These are phyloP conservation scores for Trichothecium roseum DNA, from an alignment of 2,329 filamentous ascomycete genomes.

Conservation along the genomic window DNA sequence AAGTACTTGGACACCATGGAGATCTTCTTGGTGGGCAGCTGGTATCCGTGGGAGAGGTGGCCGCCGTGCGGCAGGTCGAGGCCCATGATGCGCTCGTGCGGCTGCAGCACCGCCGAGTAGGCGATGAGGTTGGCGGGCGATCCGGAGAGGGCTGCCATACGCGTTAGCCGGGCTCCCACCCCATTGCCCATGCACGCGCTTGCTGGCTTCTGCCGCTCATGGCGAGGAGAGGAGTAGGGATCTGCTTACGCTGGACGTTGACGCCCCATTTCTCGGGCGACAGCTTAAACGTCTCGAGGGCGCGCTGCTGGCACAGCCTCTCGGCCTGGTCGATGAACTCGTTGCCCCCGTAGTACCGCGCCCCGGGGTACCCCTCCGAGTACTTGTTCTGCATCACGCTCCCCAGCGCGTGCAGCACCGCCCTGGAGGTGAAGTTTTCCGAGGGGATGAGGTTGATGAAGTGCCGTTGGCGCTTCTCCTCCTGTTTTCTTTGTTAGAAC, in stretches of 20 bases:
- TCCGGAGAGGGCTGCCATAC: slow-evolving; percentile 68
- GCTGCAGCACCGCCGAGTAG: slow-evolving; percentile 82
- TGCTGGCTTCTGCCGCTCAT: no score
- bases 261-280: slow-evolving; percentile 84
- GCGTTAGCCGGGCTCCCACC: not conserved
- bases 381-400: slow-evolving; percentile 98
- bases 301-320: slow-evolving; percentile 74
- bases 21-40: slow-evolving; percentile 84
- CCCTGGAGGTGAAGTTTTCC: slow-evolving; percentile 86
- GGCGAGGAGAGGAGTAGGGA: not conserved
- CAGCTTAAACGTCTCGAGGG: slow-evolving; percentile 73
- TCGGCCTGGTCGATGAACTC: slow-evolving; percentile 88
- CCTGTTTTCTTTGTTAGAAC: slow-evolving; percentile 38
- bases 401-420: slow-evolving; percentile 76
- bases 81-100: slow-evolving; percentile 90
- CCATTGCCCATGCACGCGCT: no score
- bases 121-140: slow-evolving; percentile 70
- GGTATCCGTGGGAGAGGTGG: slow-evolving; percentile 90
- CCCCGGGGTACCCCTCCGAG: slow-evolving; percentile 91
- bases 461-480: slow-evolving; percentile 89
- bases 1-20: slow-evolving; percentile 96
- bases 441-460: slow-evolving; percentile 94
- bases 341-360: slow-evolving; percentile 90
- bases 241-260: slow-evolving; percentile 71
- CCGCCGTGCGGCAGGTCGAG: slow-evolving; percentile 91